Conservation (phyloP, 1,284 basidiomycete species). For the Ustilago nuda region DNA sequence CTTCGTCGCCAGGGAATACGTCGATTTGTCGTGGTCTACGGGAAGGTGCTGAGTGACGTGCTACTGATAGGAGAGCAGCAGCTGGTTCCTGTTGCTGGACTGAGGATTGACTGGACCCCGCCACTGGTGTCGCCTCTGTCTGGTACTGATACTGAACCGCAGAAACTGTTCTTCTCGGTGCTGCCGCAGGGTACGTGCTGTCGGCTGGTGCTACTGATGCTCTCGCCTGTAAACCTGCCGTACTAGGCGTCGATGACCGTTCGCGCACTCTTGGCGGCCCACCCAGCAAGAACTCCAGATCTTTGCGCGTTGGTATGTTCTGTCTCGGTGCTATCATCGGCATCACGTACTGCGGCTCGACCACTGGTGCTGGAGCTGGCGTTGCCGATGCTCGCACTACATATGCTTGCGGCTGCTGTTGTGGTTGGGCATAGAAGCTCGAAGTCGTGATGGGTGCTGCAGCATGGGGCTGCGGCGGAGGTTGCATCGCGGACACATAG, state of each 20-base stretch:
- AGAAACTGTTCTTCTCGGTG: background rate
- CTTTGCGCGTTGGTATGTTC: conserved; percentile 22
- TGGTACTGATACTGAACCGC: background rate
- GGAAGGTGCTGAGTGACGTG: background rate
- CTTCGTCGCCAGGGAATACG: conserved; percentile 8
- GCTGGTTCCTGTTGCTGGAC: background rate
- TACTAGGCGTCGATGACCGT: conserved; percentile 8
- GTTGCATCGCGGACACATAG: background rate
- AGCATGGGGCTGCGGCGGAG: background rate
- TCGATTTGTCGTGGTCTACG: background rate
- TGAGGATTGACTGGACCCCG: conserved; percentile 12
- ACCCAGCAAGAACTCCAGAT: conserved; percentile 36
- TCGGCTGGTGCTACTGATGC: background rate
- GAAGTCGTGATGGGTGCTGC: conserved; percentile 3
- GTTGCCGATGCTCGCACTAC: conserved; percentile 2
- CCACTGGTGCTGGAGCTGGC: conserved; percentile 1
- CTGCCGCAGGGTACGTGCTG: background rate
- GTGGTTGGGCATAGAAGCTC: conserved; percentile 6
- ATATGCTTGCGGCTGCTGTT: background rate
- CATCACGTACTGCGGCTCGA: background rate
- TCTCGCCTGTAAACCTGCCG: background rate
- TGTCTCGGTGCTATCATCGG: conserved; percentile 8
- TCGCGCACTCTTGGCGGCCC: conserved; percentile 15
- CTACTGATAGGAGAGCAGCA: background rate
- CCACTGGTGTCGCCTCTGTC: background rate